Conservation (phyloP, 352 stramenopile species). For the Phytophthora europaea region DNA sequence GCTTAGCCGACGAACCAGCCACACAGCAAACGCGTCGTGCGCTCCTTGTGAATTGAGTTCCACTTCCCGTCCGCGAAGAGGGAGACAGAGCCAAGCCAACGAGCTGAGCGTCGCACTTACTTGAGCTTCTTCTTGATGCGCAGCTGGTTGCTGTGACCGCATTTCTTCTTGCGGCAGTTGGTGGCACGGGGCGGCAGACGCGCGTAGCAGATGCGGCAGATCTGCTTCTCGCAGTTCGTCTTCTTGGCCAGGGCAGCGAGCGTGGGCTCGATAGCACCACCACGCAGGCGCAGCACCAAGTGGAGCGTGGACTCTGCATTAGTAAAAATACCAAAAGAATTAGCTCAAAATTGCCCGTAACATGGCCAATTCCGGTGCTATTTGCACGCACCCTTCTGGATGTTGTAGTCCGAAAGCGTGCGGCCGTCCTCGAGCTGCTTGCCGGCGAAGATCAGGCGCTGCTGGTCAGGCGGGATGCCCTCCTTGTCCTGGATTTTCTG, state of each 20-base stretch:
- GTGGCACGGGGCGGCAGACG: slow-evolving; percentile 98
- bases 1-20: slow-evolving; percentile 12
- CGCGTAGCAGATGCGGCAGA: slow-evolving; percentile 99
- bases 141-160: slow-evolving; percentile 99
- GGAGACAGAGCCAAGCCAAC: slow-evolving; percentile 8
- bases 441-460: slow-evolving; percentile 99
- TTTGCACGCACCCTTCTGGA: slow-evolving; percentile 83
- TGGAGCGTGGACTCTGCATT: slow-evolving; percentile 95
- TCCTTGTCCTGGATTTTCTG: slow-evolving; percentile 99
- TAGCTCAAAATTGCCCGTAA: background rate
- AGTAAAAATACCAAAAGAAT: background rate
- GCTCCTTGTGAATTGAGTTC: slow-evolving; percentile 22
- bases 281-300: slow-evolving; percentile 96
- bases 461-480: slow-evolving; percentile 99
- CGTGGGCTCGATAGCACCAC: slow-evolving; percentile 96
- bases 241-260: slow-evolving; percentile 98
- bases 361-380: background rate
- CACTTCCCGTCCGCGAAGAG: slow-evolving; percentile 24
- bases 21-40: slow-evolving; percentile 16
- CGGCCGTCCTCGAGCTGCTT: slow-evolving; percentile 99
- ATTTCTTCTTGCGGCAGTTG: slow-evolving; percentile 99
- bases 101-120: slow-evolving; percentile 74
- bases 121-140: slow-evolving; percentile 99
- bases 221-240: slow-evolving; percentile 99
- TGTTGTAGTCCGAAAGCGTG: slow-evolving; percentile 96